Evolutionary conservation across 179 eudicot species (phyloP).

Genomic region (Corrigiola litoralis): DNA sequence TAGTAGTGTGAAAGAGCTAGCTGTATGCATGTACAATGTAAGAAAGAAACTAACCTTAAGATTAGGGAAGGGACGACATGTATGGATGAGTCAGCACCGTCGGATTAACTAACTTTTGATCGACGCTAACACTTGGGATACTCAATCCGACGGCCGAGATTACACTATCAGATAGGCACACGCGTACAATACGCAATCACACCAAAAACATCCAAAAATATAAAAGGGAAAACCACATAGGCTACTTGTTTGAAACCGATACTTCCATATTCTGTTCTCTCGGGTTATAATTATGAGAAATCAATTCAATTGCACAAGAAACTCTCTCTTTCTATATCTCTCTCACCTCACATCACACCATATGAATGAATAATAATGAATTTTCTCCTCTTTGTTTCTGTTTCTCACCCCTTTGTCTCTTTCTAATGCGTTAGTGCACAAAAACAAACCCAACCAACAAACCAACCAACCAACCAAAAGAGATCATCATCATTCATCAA

Average conservation of each 20-base stretch:
- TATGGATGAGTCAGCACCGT: conserved; percentile 16
- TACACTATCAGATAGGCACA: background rate
- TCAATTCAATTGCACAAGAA: conserved; percentile 32
- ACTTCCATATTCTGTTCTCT: conserved; percentile 10
- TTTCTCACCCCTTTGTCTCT: conserved; percentile 9
- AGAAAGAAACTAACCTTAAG: background rate
- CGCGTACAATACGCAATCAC: conserved; percentile 22
- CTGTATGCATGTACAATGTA: background rate
- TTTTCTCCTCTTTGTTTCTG: conserved; percentile 14
- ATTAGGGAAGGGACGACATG: background rate
- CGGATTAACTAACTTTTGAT: conserved; percentile 6
- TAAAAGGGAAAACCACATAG: background rate
- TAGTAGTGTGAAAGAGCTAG: conserved; percentile 19
- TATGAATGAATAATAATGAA: conserved; percentile 20
- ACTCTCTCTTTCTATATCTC: conserved; percentile 18
- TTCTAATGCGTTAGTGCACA: conserved; percentile 25
- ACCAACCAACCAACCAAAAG: background rate
- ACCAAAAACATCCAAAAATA: background rate
- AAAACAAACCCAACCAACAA: background rate
- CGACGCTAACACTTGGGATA: conserved; percentile 10
- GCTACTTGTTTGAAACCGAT: too few relatives aligned
- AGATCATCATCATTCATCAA: too few relatives aligned
- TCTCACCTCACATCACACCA: conserved; percentile 19
- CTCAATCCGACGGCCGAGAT: conserved; percentile 16
- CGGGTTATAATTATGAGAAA: conserved; percentile 47